Percentiles rank a stretch among this genome's conserved stretches.
These are phyloP conservation scores for Xerocomellus chrysenteron DNA, from an alignment of 768 basidiomycete species.

Conservation along the genomic window DNA sequence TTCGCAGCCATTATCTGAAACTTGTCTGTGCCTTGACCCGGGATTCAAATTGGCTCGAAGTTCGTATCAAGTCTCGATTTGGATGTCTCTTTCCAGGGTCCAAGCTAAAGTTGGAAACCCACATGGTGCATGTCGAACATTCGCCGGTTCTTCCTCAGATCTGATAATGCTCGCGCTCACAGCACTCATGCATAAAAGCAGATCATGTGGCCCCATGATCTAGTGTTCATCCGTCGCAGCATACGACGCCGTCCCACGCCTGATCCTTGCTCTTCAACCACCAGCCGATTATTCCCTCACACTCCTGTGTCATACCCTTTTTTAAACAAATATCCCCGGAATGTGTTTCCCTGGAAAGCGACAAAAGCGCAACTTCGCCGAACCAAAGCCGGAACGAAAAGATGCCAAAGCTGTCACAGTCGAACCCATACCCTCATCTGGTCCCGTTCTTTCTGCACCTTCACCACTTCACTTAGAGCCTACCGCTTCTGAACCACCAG, in stretches of 20 bases:
- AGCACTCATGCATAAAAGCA: conserved; percentile 9
- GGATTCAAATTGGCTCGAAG: too few species aligned
- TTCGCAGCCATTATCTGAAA: neutral
- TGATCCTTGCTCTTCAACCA: conserved; percentile 2
- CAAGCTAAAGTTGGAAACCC: neutral
- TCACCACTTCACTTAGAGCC: neutral
- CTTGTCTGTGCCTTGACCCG: neutral
- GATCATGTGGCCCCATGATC: conserved; percentile 14
- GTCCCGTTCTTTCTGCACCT: neutral
- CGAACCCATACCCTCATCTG: neutral
- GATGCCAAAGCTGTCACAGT: conserved; percentile 10
- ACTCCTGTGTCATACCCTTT: neutral
- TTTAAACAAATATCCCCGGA: neutral
- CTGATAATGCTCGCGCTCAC: neutral
- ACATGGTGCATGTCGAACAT: too few species aligned
- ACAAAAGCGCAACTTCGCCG: conserved; percentile 36
- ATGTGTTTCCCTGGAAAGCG: conserved; percentile 43
- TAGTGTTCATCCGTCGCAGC: conserved; percentile 1
- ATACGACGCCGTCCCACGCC: conserved; percentile 28
- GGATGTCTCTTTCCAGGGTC: neutral
- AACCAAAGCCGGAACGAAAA: conserved; percentile 18
- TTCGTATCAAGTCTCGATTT: neutral
- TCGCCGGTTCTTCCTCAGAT: neutral
- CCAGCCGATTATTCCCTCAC: conserved; percentile 6
- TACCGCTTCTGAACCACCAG: neutral